A percentile compares a stretch with the other conserved stretches of the same genome.
Conservation (phyloP, 176 grass and related monocot genomes). For the Urochloa ruziziensis region DNA sequence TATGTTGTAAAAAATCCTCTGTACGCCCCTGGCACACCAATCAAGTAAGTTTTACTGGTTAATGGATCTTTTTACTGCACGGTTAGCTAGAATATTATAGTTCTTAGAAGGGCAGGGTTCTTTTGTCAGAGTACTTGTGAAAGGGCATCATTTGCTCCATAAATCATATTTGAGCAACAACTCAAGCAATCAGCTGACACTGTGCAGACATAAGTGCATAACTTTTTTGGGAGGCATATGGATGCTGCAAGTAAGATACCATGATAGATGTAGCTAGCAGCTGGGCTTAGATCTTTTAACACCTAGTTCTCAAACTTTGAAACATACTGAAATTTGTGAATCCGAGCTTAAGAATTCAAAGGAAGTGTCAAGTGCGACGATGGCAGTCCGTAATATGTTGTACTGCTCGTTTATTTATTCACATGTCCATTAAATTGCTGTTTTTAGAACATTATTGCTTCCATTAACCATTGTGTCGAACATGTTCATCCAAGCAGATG, state of each 20-base stretch:
- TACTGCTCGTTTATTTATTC: neutral
- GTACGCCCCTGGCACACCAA: slow-evolving; percentile 66
- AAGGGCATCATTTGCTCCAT: neutral
- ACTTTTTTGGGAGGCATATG: neutral
- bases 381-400: neutral
- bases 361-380: neutral
- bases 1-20: slow-evolving; percentile 99
- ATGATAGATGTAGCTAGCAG: neutral
- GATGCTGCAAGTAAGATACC: neutral
- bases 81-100: neutral
- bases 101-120: slow-evolving; percentile 1
- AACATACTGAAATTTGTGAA: neutral
- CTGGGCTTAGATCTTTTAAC: neutral
- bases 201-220: neutral
- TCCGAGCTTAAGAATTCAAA: neutral
- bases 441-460: neutral
- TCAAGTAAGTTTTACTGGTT: slow-evolving; percentile 55
- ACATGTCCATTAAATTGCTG: neutral
- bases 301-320: neutral
- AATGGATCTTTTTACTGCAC: neutral
- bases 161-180: neutral
- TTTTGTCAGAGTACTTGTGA: neutral
- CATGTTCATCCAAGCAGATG: neutral
- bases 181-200: neutral
- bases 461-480: neutral